Evolutionary conservation across 805 yeast genomes (phyloP).

Genomic region (Lachancea sp.): DNA sequence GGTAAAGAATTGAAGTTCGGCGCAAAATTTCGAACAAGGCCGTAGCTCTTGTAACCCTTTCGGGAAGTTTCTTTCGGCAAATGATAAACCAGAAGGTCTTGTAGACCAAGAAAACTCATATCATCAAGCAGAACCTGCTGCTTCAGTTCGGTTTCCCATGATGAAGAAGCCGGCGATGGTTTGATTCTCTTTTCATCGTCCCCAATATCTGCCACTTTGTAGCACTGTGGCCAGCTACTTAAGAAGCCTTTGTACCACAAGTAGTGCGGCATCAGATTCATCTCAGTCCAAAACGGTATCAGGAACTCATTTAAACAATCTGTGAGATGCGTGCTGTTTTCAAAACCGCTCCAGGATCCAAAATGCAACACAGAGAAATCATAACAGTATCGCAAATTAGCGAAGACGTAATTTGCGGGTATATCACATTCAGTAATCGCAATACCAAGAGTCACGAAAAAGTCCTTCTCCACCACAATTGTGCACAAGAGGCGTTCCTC

Average conservation of each 20-base stretch:
- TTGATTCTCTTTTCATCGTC: neutral
- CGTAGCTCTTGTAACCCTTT: conserved; percentile 22
- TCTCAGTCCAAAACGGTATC: conserved; percentile 29
- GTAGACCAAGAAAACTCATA: conserved; percentile 26
- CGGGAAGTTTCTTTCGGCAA: conserved; percentile 16
- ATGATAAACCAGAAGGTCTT: conserved; percentile 30
- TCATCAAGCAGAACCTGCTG: conserved; percentile 25
- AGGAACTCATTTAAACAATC: conserved; percentile 28
- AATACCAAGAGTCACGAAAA: conserved; percentile 24
- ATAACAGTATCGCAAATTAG: conserved; percentile 26
- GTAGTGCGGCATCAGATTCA: conserved; percentile 21
- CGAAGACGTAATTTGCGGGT: conserved; percentile 25
- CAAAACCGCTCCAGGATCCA: conserved; percentile 22
- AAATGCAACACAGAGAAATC: conserved; percentile 22
- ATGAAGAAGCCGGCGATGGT: neutral
- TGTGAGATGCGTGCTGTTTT: conserved; percentile 24
- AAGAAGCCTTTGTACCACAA: conserved; percentile 22
- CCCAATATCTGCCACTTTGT: conserved; percentile 23
- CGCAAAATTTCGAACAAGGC: conserved; percentile 26
- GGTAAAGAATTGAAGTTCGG: conserved; percentile 20
- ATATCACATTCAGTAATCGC: conserved; percentile 15
- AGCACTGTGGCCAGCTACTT: conserved; percentile 20
- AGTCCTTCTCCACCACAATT: conserved; percentile 27
- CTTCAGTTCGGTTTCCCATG: conserved; percentile 27
- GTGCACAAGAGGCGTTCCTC: conserved; percentile 26